Evolutionary conservation across 306 rosid species (phyloP).

Genomic region (Amphicarpaea edgeworthii): DNA sequence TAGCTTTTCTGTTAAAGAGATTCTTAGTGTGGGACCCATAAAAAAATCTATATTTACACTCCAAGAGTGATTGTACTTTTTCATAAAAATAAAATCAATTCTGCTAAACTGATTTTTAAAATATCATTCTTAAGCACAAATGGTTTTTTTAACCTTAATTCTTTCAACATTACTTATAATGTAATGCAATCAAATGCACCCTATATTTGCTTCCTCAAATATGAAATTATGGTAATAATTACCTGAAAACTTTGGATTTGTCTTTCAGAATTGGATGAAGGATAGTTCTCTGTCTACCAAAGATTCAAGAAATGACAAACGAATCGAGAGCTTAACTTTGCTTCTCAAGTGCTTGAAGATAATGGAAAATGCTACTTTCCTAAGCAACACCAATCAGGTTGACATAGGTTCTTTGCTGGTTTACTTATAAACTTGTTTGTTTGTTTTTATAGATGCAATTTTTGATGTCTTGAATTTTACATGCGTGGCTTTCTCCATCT

Average conservation of each 20-base stretch:
- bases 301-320: constrained; percentile 56
- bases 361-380: constrained; percentile 97
- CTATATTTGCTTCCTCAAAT: constrained; percentile 33
- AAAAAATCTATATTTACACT: not conserved
- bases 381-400: constrained; percentile 95
- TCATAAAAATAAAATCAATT: not conserved
- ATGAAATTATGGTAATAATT: not conserved
- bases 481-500: constrained; percentile 4
- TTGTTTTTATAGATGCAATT: constrained; percentile 16
- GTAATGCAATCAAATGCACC: not conserved
- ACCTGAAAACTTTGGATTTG: constrained; percentile 40
- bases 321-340: constrained; percentile 60
- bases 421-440: not conserved
- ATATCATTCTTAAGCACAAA: not conserved
- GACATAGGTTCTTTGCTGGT: constrained; percentile 21
- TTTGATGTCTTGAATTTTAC: constrained; percentile 28
- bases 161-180: not conserved
- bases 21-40: not conserved
- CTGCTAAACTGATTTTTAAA: not conserved
- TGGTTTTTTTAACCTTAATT: not conserved
- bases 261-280: constrained; percentile 64
- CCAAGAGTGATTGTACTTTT: not conserved
- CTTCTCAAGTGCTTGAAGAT: constrained; percentile 96
- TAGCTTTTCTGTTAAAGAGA: not conserved
- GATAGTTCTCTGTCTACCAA: constrained; percentile 51